A percentile compares a stretch with the other conserved stretches of the same genome.
Conservation (phyloP, 208 protist genomes). For the Acanthamoeba royreba region DNA sequence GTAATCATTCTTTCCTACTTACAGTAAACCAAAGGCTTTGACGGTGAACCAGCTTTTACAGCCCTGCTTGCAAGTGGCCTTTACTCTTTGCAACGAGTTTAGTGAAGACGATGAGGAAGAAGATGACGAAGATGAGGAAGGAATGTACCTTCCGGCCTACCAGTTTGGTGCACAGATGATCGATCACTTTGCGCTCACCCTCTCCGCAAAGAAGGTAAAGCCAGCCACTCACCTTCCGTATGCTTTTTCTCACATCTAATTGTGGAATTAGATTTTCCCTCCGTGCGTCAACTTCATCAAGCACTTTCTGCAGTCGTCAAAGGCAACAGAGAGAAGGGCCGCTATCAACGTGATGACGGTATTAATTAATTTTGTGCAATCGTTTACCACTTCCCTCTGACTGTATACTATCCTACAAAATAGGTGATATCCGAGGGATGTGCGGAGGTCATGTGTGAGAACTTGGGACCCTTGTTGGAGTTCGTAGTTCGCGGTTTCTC, state of each 20-base stretch:
- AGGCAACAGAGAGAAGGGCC: background rate
- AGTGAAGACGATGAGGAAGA: slow-evolving; percentile 31
- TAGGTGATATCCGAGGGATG: slow-evolving; percentile 43
- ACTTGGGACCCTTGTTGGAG: background rate
- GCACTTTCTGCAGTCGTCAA: slow-evolving; percentile 4
- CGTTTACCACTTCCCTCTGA: background rate
- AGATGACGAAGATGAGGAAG: slow-evolving; percentile 2
- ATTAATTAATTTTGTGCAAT: background rate
- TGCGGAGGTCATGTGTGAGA: background rate
- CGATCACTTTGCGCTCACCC: slow-evolving; percentile 3
- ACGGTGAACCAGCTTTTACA: slow-evolving; percentile 7
- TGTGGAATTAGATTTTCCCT: background rate
- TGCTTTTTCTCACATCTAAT: background rate
- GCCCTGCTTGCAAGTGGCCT: background rate
- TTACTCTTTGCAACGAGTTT: slow-evolving; percentile 41
- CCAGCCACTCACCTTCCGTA: background rate
- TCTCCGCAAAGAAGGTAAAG: slow-evolving; percentile 10
- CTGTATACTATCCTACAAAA: background rate
- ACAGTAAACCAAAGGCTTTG: slow-evolving; percentile 35
- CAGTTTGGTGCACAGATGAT: slow-evolving; percentile 27
- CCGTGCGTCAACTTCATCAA: background rate
- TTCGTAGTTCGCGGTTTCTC: slow-evolving; percentile 15
- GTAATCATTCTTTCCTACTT: too few relatives aligned
- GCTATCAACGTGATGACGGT: background rate
- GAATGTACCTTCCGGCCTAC: slow-evolving; percentile 2